These are phyloP conservation scores for Neurospora sp. DNA, from an alignment of 495 filamentous ascomycete species.

Conservation along the genomic window DNA sequence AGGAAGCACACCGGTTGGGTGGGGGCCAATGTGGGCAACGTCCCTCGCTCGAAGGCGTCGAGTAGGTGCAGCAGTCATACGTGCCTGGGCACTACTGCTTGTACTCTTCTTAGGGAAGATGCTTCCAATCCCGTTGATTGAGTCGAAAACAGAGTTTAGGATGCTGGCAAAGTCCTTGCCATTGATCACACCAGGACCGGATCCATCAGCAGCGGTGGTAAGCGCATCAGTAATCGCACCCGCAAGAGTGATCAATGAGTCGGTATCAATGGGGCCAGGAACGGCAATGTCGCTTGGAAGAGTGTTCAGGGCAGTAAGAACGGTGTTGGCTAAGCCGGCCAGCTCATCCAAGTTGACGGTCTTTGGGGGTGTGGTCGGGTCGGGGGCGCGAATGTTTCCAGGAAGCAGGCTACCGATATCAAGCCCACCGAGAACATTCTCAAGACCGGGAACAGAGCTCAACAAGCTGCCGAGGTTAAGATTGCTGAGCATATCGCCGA, in stretches of 20 bases:
- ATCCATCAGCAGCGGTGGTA: not conserved
- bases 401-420: not conserved
- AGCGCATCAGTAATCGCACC: not conserved
- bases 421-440: not conserved
- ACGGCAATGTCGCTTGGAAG: not conserved
- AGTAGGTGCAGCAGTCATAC: not conserved
- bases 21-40: not conserved
- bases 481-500: not conserved
- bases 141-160: not conserved
- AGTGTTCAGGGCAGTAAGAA: not conserved
- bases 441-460: not conserved
- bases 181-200: not conserved
- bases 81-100: not conserved
- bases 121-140: not conserved
- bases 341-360: not conserved
- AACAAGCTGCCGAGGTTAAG: not conserved
- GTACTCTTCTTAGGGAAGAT: not conserved
- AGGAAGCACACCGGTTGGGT: not conserved
- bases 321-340: not conserved
- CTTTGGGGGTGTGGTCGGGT: not conserved
- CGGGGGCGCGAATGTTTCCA: not conserved
- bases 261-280: not conserved
- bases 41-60: not conserved
- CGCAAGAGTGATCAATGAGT: not conserved
- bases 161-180: not conserved